Base-by-base conservation (phyloP, 2,329 filamentous ascomycete species). In the Trichoderma aggressivum region DNA sequence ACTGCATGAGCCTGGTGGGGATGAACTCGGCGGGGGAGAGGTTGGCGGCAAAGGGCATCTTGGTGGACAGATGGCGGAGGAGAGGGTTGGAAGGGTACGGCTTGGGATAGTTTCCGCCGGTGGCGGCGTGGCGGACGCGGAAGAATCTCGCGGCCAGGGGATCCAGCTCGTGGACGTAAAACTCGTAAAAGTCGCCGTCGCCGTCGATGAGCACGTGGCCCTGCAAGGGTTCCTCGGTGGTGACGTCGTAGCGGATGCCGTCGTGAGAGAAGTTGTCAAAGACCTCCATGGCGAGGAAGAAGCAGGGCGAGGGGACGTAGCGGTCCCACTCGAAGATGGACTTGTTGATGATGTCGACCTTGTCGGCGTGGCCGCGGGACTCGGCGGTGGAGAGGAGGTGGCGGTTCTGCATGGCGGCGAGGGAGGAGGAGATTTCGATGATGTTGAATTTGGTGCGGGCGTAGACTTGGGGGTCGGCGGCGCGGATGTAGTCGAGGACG, bases 181-280 rank as follows among this genome's bases (percentile, higher is more conserved):
- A 98, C 82, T 98, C 96, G 84, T 92, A 95, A 78, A 99, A 96
- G 78, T 98, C 94, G 77, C 95, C 95, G 55, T 90, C 85, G 10
- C 84, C 86, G 79, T 97, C 94, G 78, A 99, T 91, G 50, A 99
- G 86, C 16, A 98, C 94, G 73, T 91, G 91, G 63, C 94, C 94
- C 83, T 99, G 97, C 69, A 97, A 87, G 0, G 95, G 92, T 75
- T 91, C 85, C 79, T 94, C 92, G 12, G 94, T 97, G 72, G 86
- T 82, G 12, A 91, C 86, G 81, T 98, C 92, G 83, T 98, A 99
- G 74, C 97, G 94, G 73, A 99, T 90, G 72, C 91, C 88, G 83
- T 99, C 96, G 84, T 99, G 97, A 43, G 94, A 91, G 80, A 99
- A 98, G 83, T 99, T 99, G 85, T 99, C 96, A 78, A 98, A 97